Percentiles rank a stretch among this genome's conserved stretches.
Conservation (phyloP, 2,329 filamentous ascomycete species). For the Neonectria neomacrospora region DNA sequence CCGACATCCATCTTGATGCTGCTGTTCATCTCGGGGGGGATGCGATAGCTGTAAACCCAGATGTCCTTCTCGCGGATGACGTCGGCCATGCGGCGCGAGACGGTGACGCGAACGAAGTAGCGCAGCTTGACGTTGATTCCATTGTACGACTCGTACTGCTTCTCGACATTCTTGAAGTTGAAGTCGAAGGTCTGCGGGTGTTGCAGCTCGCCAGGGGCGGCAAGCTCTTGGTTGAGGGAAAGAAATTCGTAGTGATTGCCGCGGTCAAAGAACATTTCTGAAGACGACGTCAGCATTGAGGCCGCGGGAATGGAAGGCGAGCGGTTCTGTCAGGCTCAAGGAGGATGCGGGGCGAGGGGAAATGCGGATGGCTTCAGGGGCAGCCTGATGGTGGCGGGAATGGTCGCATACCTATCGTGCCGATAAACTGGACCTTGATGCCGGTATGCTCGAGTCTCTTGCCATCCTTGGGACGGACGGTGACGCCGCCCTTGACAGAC, state of each 20-base stretch:
- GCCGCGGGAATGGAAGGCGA: conserved; percentile 9
- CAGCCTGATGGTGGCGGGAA: conserved; percentile 15
- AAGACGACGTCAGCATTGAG: conserved; percentile 20
- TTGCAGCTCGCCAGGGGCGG: conserved; percentile 95
- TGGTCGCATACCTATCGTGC: conserved; percentile 81
- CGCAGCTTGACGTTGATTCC: conserved; percentile 99
- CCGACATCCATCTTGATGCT: conserved; percentile 99
- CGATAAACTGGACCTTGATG: conserved; percentile 99
- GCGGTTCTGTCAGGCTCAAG: conserved; percentile 13
- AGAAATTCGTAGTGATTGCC: conserved; percentile 99
- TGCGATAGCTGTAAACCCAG: conserved; percentile 99
- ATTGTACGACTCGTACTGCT: conserved; percentile 99
- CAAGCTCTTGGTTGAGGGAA: conserved; percentile 94
- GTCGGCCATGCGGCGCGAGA: conserved; percentile 96
- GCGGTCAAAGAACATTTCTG: conserved; percentile 99
- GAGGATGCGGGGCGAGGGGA: conserved; percentile 8
- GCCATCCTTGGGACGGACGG: conserved; percentile 95
- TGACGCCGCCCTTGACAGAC: conserved; percentile 96
- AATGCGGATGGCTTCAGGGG: conserved; percentile 25
- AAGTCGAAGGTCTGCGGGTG: conserved; percentile 99
- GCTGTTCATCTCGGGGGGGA: conserved; percentile 97
- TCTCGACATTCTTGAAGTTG: conserved; percentile 99
- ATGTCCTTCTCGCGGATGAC: conserved; percentile 99
- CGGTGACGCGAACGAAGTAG: conserved; percentile 97
- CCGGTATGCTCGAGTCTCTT: conserved; percentile 98